Conservation (phyloP, 2,329 filamentous ascomycete species). For the Capronia americana region DNA sequence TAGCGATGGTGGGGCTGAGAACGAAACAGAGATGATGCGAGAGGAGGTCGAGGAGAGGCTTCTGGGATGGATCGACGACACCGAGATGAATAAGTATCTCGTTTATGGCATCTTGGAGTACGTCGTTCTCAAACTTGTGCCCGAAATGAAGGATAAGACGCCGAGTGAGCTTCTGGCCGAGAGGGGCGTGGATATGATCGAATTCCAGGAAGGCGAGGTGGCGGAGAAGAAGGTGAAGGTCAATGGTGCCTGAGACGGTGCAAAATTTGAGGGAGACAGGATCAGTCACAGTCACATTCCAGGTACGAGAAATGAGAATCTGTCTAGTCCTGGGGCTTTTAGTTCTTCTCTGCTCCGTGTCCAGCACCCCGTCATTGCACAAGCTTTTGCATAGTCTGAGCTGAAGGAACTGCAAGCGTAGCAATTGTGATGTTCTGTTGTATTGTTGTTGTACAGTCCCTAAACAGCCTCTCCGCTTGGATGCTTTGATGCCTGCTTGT, state of each 20-base stretch:
- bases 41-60: slow-evolving; percentile 67
- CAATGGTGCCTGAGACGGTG: slow-evolving; percentile 2
- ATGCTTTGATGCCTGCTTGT: background rate
- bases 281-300: background rate
- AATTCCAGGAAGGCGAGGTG: background rate
- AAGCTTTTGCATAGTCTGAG: background rate
- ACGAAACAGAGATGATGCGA: slow-evolving; percentile 58
- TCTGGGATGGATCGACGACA: slow-evolving; percentile 77
- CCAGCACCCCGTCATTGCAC: background rate
- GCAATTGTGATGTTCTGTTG: background rate
- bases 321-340: background rate
- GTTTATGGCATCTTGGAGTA: slow-evolving; percentile 83
- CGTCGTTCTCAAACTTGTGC: slow-evolving; percentile 79
- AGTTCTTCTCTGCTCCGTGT: background rate
- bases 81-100: slow-evolving; percentile 91
- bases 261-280: background rate
- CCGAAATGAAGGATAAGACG: slow-evolving; percentile 77
- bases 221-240: slow-evolving; percentile 1
- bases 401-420: background rate
- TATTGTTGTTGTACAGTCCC: background rate
- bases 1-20: slow-evolving; percentile 56
- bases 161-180: slow-evolving; percentile 76
- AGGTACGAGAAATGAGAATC: slow-evolving; percentile 8
- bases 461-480: background rate
- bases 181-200: slow-evolving; percentile 57